These are phyloP conservation scores for Phytophthora sansomeana DNA, from an alignment of 352 stramenopile genomes.

Conservation along the genomic window DNA sequence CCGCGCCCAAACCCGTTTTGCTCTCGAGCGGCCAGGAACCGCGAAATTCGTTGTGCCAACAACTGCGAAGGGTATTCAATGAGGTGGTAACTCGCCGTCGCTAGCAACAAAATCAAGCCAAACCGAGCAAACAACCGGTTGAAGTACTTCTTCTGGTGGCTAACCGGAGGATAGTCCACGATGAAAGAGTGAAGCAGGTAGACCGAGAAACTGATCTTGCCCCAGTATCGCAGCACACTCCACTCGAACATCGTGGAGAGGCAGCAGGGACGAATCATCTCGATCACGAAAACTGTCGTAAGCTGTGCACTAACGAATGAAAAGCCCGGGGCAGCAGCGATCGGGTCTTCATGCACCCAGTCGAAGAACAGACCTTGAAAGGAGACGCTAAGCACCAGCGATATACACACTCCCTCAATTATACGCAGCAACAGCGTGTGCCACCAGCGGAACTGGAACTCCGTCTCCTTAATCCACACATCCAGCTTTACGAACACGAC, in stretches of 20 bases:
- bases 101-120: conserved; percentile 35
- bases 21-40: conserved; percentile 13
- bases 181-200: conserved; percentile 37
- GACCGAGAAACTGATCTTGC: conserved; percentile 35
- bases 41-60: conserved; percentile 21
- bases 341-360: conserved; percentile 29
- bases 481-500: conserved; percentile 40
- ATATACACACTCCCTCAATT: conserved; percentile 34
- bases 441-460: conserved; percentile 27
- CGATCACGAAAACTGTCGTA: conserved; percentile 28
- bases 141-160: conserved; percentile 39
- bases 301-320: conserved; percentile 26
- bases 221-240: conserved; percentile 37
- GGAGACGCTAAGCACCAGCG: conserved; percentile 31
- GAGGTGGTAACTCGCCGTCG: conserved; percentile 36
- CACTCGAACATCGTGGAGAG: conserved; percentile 37
- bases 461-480: conserved; percentile 28
- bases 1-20: background rate
- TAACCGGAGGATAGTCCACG: conserved; percentile 25
- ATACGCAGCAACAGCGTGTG: conserved; percentile 37
- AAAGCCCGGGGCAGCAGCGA: conserved; percentile 19
- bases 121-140: conserved; percentile 43
- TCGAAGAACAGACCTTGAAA: conserved; percentile 38
- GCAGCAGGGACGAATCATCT: conserved; percentile 35
- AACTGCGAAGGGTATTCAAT: conserved; percentile 39